phyloP scores from a whole-genome alignment of 2,329 filamentous ascomycete species.

The Neodidymelliopsis sp. region DNA sequence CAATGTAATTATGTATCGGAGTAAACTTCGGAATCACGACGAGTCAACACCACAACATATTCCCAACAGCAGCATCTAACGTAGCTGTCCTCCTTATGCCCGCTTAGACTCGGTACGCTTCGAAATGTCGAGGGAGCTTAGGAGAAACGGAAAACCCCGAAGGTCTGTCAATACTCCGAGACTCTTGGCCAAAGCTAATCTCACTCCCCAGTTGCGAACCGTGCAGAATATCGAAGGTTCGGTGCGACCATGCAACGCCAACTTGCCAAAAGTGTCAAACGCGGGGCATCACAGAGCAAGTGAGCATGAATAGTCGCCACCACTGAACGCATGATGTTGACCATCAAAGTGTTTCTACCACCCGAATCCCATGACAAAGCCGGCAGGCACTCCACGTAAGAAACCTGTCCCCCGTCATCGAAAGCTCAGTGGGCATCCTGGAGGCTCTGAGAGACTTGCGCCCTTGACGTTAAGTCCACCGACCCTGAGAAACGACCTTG shows the following conservation, averaged over 20 bases:
- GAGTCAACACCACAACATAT: not conserved
- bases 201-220: constrained; percentile 43
- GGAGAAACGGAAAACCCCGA: constrained; percentile 47
- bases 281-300: constrained; percentile 45
- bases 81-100: not conserved
- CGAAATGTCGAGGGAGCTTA: constrained; percentile 35
- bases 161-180: constrained; percentile 30
- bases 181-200: constrained; percentile 24
- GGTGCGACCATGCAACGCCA: constrained; percentile 45
- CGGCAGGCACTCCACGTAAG: constrained; percentile 45
- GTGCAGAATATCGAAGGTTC: constrained; percentile 47
- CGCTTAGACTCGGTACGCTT: constrained; percentile 6
- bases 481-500: constrained; percentile 35
- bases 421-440: constrained; percentile 17
- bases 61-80: constrained; percentile 2
- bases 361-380: constrained; percentile 48
- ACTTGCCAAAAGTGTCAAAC: constrained; percentile 45
- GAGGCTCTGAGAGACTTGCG: constrained; percentile 30
- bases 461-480: constrained; percentile 39
- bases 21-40: constrained; percentile 12
- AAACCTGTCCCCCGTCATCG: constrained; percentile 43
- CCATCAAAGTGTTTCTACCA: constrained; percentile 45
- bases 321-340: constrained; percentile 2
- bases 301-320: constrained; percentile 19
- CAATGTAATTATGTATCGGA: constrained; percentile 14